Percentiles rank a stretch among this genome's conserved stretches.
Conservation (phyloP, 768 basidiomycete genomes). For the Kwoniella bestiolae region DNA sequence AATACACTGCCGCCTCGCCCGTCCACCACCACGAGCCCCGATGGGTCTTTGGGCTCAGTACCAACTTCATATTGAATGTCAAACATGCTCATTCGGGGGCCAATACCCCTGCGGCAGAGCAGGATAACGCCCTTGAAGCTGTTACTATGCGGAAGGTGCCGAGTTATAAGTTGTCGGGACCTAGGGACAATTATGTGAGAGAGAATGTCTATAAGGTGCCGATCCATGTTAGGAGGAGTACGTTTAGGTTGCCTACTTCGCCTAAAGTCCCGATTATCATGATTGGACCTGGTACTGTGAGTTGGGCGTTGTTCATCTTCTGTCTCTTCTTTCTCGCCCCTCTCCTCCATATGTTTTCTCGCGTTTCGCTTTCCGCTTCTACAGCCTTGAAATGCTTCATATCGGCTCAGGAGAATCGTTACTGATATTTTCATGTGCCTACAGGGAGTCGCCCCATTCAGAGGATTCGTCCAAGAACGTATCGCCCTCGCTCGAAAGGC, state of each 20-base stretch:
- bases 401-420: too few species aligned
- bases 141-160: constrained; percentile 61
- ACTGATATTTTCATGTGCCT: constrained; percentile 3
- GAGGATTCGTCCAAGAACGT: constrained; percentile 97
- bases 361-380: too few species aligned
- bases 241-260: constrained; percentile 95
- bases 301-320: too few species aligned
- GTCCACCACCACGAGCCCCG: constrained; percentile 63
- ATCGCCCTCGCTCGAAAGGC: constrained; percentile 93
- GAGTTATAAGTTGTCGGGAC: constrained; percentile 84
- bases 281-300: constrained; percentile 96
- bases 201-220: constrained; percentile 78
- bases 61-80: constrained; percentile 93
- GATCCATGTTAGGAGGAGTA: constrained; percentile 91
- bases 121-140: constrained; percentile 52
- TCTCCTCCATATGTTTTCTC: too few species aligned
- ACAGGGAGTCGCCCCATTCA: constrained; percentile 98
- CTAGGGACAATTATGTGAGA: constrained; percentile 78
- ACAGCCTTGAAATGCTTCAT: too few species aligned
- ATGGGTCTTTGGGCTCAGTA: constrained; percentile 85
- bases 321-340: too few species aligned
- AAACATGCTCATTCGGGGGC: constrained; percentile 65
- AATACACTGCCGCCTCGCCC: constrained; percentile 66
- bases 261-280: constrained; percentile 99
- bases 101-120: constrained; percentile 32